Base-by-base conservation (phyloP, 805 yeast species). In the Barnettozyma wickerhamii region DNA sequence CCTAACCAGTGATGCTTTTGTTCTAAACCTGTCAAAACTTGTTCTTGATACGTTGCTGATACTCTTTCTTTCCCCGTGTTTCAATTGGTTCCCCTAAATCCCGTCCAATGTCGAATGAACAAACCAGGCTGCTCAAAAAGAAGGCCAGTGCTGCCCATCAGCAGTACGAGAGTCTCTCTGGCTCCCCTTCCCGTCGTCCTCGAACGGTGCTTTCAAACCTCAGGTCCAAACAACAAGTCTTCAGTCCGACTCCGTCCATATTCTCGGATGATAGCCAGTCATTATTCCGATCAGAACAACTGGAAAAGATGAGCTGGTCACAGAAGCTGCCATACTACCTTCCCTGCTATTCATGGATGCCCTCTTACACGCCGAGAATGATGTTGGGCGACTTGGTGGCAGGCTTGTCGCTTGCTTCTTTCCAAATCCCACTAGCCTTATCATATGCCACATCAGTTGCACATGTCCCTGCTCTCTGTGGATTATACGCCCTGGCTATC, bases 351-450 rank as follows among this genome's bases (percentile, higher is more conserved):
- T 69, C 80, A 0, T 84, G 93, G 93, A 46, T 81, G n/a, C 73
- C 75, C 5, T 52, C 70, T 7, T 84, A 84, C 47, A 52, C 52
- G 1, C 12, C 42, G 13, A 38, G 51, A 1, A 62, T 60, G 35
- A 52, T 81, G 32, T 19, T 75, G 3, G 72, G 78, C 17, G 99
- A 91, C 55, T 54, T 85, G 7, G 62, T 83, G 14, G 95, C 96
- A 2, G 98, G 99, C 0, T 53, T 88, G 5, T 81, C 97, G 1
- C 61, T 90, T 27, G 96, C 96, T 0, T 82, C 93, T 5, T 91
- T 89, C 62, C 97, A 90, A 59, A 78, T 91, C 36, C 98, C 99
- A 1, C 66, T 91, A 40, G 83, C 89, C 46, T 49, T 69, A 36
- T 69, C 74, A 0, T 84, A 84, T 54, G 93, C 96, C 4, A 81